Percentiles rank a stretch among this genome's conserved stretches.
These are phyloP conservation scores for Cinchona pubescens DNA, from an alignment of 257 asterid species.

Conservation along the genomic window DNA sequence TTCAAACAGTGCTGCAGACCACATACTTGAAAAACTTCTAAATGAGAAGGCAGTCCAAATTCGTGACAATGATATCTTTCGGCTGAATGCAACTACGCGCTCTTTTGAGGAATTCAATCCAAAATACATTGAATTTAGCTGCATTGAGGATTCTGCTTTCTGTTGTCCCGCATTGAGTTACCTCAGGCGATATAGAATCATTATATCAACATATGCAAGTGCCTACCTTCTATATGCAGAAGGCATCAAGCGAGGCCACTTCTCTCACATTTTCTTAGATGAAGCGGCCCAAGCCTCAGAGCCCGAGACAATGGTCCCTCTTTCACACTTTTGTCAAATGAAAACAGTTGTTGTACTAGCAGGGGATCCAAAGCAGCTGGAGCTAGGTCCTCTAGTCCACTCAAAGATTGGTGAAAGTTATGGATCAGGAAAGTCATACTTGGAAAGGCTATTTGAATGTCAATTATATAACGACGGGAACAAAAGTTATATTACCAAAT, in stretches of 20 bases:
- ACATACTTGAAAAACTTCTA: conserved; percentile 66
- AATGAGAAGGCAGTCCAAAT: conserved; percentile 27
- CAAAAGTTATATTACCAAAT: conserved; percentile 46
- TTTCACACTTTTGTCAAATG: conserved; percentile 52
- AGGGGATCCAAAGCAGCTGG: conserved; percentile 94
- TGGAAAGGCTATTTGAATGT: conserved; percentile 73
- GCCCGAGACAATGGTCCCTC: conserved; percentile 92
- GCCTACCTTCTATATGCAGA: conserved; percentile 58
- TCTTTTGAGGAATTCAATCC: conserved; percentile 70
- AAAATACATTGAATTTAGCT: conserved; percentile 47
- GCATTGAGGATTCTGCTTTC: conserved; percentile 47
- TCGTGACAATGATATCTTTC: conserved; percentile 45
- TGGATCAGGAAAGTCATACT: conserved; percentile 74
- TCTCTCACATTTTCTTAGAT: conserved; percentile 80
- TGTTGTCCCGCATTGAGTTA: conserved; percentile 50
- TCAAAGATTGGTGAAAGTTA: conserved; percentile 59
- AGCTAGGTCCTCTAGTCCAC: conserved; percentile 74
- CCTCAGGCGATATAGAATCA: conserved; percentile 49
- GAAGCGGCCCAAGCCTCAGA: conserved; percentile 99
- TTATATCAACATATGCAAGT: conserved; percentile 77
- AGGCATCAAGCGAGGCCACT: conserved; percentile 70
- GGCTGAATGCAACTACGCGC: conserved; percentile 79
- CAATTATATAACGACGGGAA: conserved; percentile 44
- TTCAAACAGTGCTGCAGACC: conserved; percentile 90
- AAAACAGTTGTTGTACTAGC: conserved; percentile 69